Conservation (phyloP, 352 stramenopile genomes). For the Blastocystis sp. region DNA sequence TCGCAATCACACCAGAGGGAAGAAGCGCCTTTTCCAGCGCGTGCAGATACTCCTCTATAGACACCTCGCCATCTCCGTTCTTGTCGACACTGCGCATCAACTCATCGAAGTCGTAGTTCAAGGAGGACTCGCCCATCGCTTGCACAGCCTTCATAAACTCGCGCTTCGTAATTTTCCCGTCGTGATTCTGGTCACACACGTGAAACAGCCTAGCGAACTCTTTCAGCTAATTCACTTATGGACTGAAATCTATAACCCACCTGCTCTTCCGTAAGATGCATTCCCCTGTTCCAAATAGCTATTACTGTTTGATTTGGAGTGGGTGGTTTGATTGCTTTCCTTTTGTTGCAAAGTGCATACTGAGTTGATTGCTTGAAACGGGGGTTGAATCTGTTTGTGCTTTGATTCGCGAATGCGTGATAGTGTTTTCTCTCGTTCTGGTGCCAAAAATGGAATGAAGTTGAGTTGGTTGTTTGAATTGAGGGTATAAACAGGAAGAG, state of each 20-base stretch:
- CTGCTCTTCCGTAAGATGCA: constrained; percentile 60
- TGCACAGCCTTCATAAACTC: constrained; percentile 72
- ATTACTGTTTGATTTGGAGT: too few relatives aligned
- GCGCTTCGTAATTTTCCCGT: constrained; percentile 71
- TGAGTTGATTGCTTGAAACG: background rate
- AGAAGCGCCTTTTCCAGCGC: constrained; percentile 72
- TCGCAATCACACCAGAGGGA: constrained; percentile 33
- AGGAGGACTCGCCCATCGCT: constrained; percentile 72
- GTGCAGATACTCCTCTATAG: constrained; percentile 73
- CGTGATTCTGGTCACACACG: constrained; percentile 72
- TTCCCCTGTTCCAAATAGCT: background rate
- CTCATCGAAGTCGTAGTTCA: constrained; percentile 72
- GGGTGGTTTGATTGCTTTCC: too few relatives aligned
- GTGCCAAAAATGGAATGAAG: background rate
- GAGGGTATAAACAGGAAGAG: too few relatives aligned
- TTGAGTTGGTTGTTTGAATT: background rate
- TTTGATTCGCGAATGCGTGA: background rate
- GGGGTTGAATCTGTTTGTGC: background rate
- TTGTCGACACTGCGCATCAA: constrained; percentile 72
- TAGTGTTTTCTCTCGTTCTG: background rate
- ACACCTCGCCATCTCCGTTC: constrained; percentile 72
- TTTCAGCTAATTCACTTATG: too few relatives aligned
- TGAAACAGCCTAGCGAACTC: constrained; percentile 73
- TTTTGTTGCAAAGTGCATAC: background rate
- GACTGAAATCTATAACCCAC: constrained; percentile 21